These are phyloP conservation scores for Borovskyia barvae DNA, from an alignment of 208 protist genomes.

Conservation along the genomic window DNA sequence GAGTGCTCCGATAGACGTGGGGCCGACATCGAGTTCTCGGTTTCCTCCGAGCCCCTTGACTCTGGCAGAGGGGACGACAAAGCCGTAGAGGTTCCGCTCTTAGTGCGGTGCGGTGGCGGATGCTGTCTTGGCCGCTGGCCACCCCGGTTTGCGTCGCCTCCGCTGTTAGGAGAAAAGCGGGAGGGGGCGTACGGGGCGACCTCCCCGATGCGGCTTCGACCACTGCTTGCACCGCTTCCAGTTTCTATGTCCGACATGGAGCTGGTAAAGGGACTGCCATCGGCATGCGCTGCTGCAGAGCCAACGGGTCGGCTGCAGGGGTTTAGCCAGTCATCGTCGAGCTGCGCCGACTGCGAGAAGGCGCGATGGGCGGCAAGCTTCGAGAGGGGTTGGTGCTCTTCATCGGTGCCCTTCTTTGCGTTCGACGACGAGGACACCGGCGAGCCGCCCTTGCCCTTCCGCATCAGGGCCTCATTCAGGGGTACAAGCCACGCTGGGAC, in stretches of 20 bases:
- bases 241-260: too few species aligned
- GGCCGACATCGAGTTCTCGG: neutral
- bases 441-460: too few species aligned
- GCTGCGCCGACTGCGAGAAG: conserved; percentile 5
- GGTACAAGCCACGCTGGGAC: too few species aligned
- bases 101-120: too few species aligned
- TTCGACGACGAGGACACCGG: too few species aligned
- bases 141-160: neutral
- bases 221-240: neutral
- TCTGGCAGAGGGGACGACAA: too few species aligned
- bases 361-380: conserved; percentile 10
- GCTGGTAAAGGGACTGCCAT: neutral
- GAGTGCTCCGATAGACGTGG: conserved; percentile 5
- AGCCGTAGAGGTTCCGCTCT: too few species aligned
- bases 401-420: neutral
- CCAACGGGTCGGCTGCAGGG: conserved; percentile 13
- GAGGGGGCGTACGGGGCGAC: neutral
- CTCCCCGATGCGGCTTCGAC: neutral
- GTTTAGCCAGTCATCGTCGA: conserved; percentile 16
- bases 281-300: neutral
- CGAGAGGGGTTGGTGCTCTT: neutral
- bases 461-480: too few species aligned
- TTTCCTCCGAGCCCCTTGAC: neutral
- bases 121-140: too few species aligned
- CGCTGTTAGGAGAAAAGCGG: neutral